Percentiles rank a stretch among this genome's conserved stretches.
Evolutionary conservation across 768 basidiomycete genomes (phyloP).

Genomic region (Trametes coccinea): DNA sequence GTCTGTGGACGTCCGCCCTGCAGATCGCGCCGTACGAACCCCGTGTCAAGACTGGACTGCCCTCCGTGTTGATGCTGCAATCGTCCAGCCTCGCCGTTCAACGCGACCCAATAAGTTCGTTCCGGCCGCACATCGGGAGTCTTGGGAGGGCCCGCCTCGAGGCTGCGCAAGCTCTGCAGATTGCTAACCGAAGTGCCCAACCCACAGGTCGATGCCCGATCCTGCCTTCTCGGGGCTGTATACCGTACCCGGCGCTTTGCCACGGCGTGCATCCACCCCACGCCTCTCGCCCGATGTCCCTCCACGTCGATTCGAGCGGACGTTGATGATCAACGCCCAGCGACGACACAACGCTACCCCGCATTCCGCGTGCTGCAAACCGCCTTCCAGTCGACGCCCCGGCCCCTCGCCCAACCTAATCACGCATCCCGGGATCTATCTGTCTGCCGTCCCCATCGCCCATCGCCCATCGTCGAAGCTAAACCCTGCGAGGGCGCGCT

Average conservation of each 20-base stretch:
- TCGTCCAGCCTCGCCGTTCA: not conserved
- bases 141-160: too few relatives aligned
- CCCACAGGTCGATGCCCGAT: too few relatives aligned
- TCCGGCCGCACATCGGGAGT: too few relatives aligned
- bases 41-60: not conserved
- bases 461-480: not conserved
- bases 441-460: not conserved
- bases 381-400: not conserved
- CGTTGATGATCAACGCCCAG: not conserved
- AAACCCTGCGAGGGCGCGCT: not conserved
- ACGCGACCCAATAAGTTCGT: not conserved
- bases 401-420: not conserved
- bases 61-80: not conserved
- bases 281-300: too few relatives aligned
- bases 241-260: too few relatives aligned
- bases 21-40: not conserved
- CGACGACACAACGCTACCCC: not conserved
- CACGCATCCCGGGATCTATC: constrained; percentile 9
- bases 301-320: too few relatives aligned
- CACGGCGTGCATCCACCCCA: too few relatives aligned
- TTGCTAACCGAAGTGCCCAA: too few relatives aligned
- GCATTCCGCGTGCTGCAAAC: too few relatives aligned
- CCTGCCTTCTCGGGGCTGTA: too few relatives aligned
- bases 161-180: too few relatives aligned
- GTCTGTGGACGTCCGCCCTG: not conserved